Evolutionary conservation across 202 grass and related monocot genomes (phyloP), one percentile per base, ranked within the genome.

Genomic region (Carex arenaria): DNA sequence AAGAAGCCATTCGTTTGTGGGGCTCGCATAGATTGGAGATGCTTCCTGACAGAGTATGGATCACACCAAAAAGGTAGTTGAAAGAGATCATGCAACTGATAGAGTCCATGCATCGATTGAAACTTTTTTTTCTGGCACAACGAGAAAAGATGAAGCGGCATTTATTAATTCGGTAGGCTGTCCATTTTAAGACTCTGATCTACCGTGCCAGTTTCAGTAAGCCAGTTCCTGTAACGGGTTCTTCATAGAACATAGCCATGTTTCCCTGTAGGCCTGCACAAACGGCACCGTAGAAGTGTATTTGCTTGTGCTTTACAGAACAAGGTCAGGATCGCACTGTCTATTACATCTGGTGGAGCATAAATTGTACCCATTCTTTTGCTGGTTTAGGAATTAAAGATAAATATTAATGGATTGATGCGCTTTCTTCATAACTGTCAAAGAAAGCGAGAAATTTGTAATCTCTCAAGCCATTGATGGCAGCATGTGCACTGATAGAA

Each of bases 51-150:
- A 15, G 61, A 31, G 13, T 43, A 80, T 80, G 31, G 77, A 45
- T 40, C n/a, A 20, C 67, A 63, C 56, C 77, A 80, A 19, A 80
- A 80, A 60, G 78, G 78, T 80, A 14, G n/a, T 80, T 80, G 60
- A 63, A 63, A 80, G 60, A 64, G 19, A 61, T 45, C 13, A 80
- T 9, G 54, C 77, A 80, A 61, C 17, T 20, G 31, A 80, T 62
- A 10, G 14, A 15, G 47, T 51, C 47, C 71, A 77, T 57, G 52
- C 52, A 4, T 65, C 12, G 22, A 80, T 10, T 28, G 51, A 80
- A 80, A 49, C 11, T 64, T 26, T 80, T 65, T 64, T 80, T 80
- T 65, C 20, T 80, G 57, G 78, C 65, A 34, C 19, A 80, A 22
- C 78, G 19, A 80, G 7, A 80, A 80, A 42, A 80, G n/a, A 59